phyloP scores from a whole-genome alignment of 2,329 filamentous ascomycete genomes.

The Trichothecium roseum region DNA sequence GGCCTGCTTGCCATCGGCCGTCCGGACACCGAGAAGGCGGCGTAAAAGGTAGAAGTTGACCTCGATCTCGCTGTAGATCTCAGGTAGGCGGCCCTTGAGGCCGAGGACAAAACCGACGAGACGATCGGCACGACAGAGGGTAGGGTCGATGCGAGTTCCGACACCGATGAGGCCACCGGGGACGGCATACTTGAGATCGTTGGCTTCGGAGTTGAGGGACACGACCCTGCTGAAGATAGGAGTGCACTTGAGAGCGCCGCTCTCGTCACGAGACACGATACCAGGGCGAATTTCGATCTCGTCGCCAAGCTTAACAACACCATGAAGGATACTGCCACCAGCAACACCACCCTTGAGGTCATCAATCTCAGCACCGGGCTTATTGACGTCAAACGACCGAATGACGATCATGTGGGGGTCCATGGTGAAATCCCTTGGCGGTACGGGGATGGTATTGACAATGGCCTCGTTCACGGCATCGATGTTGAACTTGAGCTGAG shows the following conservation, averaged over 20 bases:
- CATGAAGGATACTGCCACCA: constrained; percentile 91
- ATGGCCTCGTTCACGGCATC: constrained; percentile 96
- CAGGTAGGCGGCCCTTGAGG: constrained; percentile 83
- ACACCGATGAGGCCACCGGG: constrained; percentile 97
- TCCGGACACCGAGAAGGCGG: constrained; percentile 90
- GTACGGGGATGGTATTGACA: constrained; percentile 89
- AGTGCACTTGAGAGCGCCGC: constrained; percentile 89
- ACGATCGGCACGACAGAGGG: constrained; percentile 96
- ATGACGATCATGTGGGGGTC: constrained; percentile 99
- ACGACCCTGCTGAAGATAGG: constrained; percentile 95
- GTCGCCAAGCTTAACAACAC: constrained; percentile 92
- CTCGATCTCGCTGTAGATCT: constrained; percentile 97
- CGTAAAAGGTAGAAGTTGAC: constrained; percentile 99
- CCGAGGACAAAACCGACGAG: constrained; percentile 96
- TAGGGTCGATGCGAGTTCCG: constrained; percentile 93
- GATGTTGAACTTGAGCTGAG: constrained; percentile 99
- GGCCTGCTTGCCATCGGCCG: constrained; percentile 95
- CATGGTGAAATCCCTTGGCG: constrained; percentile 78
- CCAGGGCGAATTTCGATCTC: constrained; percentile 99
- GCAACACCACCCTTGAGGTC: constrained; percentile 98
- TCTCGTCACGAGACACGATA: constrained; percentile 91
- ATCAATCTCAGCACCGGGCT: constrained; percentile 96
- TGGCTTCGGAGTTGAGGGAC: constrained; percentile 92
- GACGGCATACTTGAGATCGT: constrained; percentile 96
- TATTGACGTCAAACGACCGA: constrained; percentile 98